These are phyloP conservation scores for Cadophora sp. DNA, from an alignment of 2,329 filamentous ascomycete genomes.

Conservation along the genomic window DNA sequence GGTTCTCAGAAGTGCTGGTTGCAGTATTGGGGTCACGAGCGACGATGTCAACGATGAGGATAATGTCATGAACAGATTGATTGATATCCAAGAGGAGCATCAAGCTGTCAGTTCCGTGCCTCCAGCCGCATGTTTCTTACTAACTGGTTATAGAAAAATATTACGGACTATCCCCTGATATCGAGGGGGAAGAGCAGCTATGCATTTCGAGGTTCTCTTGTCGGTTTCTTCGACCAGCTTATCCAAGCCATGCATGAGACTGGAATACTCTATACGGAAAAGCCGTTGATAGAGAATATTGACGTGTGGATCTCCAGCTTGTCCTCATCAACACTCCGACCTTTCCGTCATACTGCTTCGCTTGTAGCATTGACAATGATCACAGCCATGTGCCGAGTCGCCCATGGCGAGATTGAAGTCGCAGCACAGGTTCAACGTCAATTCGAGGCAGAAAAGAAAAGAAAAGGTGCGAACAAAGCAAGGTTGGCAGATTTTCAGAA, in stretches of 20 bases:
- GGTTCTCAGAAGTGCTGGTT: conserved; percentile 76
- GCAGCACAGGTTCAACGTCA: conserved; percentile 81
- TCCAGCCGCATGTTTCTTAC: neutral
- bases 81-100: conserved; percentile 87
- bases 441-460: conserved; percentile 77
- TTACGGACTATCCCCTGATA: conserved; percentile 91
- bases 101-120: conserved; percentile 65
- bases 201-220: conserved; percentile 78
- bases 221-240: conserved; percentile 79
- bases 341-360: conserved; percentile 93
- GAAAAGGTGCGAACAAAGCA: conserved; percentile 77
- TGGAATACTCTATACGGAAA: conserved; percentile 75
- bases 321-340: conserved; percentile 85
- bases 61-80: conserved; percentile 78
- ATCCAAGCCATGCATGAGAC: conserved; percentile 81
- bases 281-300: conserved; percentile 83
- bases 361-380: conserved; percentile 82
- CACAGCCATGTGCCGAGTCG: conserved; percentile 77
- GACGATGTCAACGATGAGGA: conserved; percentile 92
- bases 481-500: conserved; percentile 76
- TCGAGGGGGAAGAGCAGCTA: conserved; percentile 78
- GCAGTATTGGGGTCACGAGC: conserved; percentile 76
- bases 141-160: conserved; percentile 61
- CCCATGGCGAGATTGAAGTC: conserved; percentile 72
- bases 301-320: conserved; percentile 89